Evolutionary conservation across 2,329 filamentous ascomycete genomes (phyloP).

Genomic region (Aciculosporium take): DNA sequence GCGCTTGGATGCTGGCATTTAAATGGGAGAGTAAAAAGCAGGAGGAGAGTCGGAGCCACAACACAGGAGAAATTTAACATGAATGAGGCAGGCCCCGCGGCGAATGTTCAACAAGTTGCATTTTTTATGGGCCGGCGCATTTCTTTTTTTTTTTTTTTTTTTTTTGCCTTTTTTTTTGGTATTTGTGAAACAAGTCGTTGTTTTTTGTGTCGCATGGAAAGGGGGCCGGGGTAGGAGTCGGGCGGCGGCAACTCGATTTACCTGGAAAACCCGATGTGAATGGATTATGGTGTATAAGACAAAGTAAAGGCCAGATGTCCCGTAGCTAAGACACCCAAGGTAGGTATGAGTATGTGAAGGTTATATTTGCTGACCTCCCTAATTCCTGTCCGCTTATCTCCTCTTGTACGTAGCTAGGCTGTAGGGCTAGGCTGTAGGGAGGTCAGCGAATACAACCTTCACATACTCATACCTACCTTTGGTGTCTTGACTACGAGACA

Average conservation of each 20-base stretch:
- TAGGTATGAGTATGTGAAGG: no score
- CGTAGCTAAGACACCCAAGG: background rate
- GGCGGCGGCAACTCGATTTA: constrained; percentile 6
- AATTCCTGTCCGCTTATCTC: no score
- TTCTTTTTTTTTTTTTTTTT: constrained; percentile 3
- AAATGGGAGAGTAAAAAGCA: constrained; percentile 15
- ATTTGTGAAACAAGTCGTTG: background rate
- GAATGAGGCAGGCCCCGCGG: constrained; percentile 8
- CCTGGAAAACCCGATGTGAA: constrained; percentile 2
- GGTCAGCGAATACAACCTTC: no score
- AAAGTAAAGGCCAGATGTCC: no score
- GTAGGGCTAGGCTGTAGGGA: no score
- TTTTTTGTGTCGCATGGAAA: background rate
- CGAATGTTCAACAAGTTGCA: constrained; percentile 16
- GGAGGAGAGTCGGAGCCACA: constrained; percentile 2
- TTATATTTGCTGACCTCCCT: no score
- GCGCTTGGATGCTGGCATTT: constrained; percentile 46
- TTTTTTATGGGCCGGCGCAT: constrained; percentile 12
- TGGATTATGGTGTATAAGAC: no score
- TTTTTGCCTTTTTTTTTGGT: background rate
- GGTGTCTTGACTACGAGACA: constrained; percentile 1
- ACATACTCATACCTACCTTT: no score
- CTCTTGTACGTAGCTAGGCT: no score
- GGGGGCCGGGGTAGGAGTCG: constrained; percentile 7
- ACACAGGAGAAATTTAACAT: constrained; percentile 12